phyloP scores from a whole-genome alignment of 2,329 filamentous ascomycete species.

The Myriangium duriaei region DNA sequence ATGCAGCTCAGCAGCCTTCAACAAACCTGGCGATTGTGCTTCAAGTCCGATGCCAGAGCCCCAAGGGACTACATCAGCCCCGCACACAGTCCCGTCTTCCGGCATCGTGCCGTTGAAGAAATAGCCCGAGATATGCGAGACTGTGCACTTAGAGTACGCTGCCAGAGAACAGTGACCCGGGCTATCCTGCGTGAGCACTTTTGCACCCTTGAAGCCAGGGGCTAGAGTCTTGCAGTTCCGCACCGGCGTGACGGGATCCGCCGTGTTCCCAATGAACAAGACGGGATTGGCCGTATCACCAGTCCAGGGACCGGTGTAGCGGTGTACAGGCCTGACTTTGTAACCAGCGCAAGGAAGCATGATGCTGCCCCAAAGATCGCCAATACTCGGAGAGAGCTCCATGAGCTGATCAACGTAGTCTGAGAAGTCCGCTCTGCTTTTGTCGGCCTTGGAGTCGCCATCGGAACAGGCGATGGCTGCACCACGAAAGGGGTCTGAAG shows the following conservation, averaged over 20 bases:
- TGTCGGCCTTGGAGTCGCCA: neutral
- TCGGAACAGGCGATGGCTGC: constrained; percentile 1
- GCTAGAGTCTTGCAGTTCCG: constrained; percentile 24
- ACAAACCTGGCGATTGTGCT: neutral
- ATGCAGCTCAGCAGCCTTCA: neutral
- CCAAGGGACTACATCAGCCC: constrained; percentile 20
- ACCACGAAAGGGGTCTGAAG: neutral
- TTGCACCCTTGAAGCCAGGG: constrained; percentile 19
- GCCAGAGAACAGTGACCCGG: constrained; percentile 21
- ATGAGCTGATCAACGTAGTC: constrained; percentile 17
- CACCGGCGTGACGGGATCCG: constrained; percentile 24
- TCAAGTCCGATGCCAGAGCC: constrained; percentile 4
- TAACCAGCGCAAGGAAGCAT: constrained; percentile 28
- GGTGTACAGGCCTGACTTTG: constrained; percentile 23
- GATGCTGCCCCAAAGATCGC: constrained; percentile 27
- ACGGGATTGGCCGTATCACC: constrained; percentile 19
- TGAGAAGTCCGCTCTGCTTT: neutral
- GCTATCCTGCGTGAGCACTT: constrained; percentile 21
- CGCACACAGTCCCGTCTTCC: constrained; percentile 17
- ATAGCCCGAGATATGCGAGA: constrained; percentile 19
- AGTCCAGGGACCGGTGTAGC: constrained; percentile 19
- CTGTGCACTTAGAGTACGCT: constrained; percentile 17
- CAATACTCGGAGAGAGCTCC: constrained; percentile 22
- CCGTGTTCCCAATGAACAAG: constrained; percentile 20
- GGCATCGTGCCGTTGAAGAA: constrained; percentile 23